Percentiles rank a stretch among this genome's conserved stretches.
Conservation (phyloP, 2,329 filamentous ascomycete genomes). For the Aspergillus candidus region DNA sequence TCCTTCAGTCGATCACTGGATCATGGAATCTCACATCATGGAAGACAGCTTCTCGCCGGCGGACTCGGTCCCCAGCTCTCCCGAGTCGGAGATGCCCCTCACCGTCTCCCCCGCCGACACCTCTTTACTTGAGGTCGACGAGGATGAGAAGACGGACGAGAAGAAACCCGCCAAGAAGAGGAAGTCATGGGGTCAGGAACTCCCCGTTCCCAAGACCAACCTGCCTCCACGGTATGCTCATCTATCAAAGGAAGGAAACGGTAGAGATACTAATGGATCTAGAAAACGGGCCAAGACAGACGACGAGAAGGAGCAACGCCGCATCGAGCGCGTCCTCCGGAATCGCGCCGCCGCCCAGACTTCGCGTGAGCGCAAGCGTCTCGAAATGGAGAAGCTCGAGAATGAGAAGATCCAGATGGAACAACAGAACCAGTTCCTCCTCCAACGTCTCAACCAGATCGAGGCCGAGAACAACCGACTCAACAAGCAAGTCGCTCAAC, state of each 20-base stretch:
- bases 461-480: slow-evolving; percentile 50
- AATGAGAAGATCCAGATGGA: slow-evolving; percentile 60
- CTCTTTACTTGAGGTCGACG: slow-evolving; percentile 26
- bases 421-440: slow-evolving; percentile 64
- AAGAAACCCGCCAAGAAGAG: slow-evolving; percentile 85
- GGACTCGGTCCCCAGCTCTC: slow-evolving; percentile 27
- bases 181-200: slow-evolving; percentile 97
- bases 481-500: slow-evolving; percentile 45
- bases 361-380: slow-evolving; percentile 85
- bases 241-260: too few relatives aligned
- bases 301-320: slow-evolving; percentile 96
- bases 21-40: slow-evolving; percentile 20
- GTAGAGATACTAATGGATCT: too few relatives aligned
- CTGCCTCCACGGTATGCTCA: slow-evolving; percentile 82
- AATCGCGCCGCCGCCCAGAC: slow-evolving; percentile 96
- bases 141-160: slow-evolving; percentile 37
- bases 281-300: slow-evolving; percentile 98
- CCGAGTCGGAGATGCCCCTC: slow-evolving; percentile 30
- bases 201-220: slow-evolving; percentile 94
- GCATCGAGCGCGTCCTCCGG: slow-evolving; percentile 92
- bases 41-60: slow-evolving; percentile 28
- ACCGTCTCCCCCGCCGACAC: slow-evolving; percentile 39
- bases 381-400: slow-evolving; percentile 79
- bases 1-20: neutral
- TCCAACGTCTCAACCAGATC: slow-evolving; percentile 56